Evolutionary conservation across 176 grass and related monocot genomes (phyloP), one percentile per base, ranked within the genome.

Genomic region (Triticum monococcum): DNA sequence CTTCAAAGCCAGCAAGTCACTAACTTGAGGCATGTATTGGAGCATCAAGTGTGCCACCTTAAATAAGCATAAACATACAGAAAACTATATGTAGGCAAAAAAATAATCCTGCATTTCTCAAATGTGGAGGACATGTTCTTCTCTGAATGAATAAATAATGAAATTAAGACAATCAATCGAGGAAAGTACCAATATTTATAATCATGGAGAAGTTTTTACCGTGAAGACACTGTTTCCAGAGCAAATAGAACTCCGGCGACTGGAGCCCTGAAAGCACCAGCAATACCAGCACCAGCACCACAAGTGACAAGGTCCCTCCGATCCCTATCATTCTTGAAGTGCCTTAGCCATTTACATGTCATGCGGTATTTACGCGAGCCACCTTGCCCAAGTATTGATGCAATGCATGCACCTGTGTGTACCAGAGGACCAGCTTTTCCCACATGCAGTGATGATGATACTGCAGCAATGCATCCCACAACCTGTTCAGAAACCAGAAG

Each of bases 381-480:
- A 9, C 93, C 96, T 89, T 95, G 96, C 14, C 90, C 93, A 37
- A 99, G 87, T 79, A 99, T 88, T 41, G 94, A 96, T 84, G 97
- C 94, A 79, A 99, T 94, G 85, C 97, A 99, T 37, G 94, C 90
- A 24, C 94, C 89, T 43, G 72, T 91, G 77, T 99, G 97, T 54
- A 96, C 87, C n/a, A 99, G 68, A 46, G 97, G 97, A 41, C 97
- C 97, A 68, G 97, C 97, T 88, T 99, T 99, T 24, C 97, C 97
- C 52, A 99, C 88, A 86, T 94, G 90, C 64, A 99, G 80, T 62
- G 97, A 99, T 75, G 94, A 91, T 64, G 97, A 99, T 84, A 94
- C 94, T n/a, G 97, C 94, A 80, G 90, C 92, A 91, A 96, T 94
- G 75, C 87, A 82, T 59, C 97, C 97, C 25, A 94, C 82, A 76